phyloP scores from a whole-genome alignment of 23 red algal species.

The Gracilariopsis chorda region DNA sequence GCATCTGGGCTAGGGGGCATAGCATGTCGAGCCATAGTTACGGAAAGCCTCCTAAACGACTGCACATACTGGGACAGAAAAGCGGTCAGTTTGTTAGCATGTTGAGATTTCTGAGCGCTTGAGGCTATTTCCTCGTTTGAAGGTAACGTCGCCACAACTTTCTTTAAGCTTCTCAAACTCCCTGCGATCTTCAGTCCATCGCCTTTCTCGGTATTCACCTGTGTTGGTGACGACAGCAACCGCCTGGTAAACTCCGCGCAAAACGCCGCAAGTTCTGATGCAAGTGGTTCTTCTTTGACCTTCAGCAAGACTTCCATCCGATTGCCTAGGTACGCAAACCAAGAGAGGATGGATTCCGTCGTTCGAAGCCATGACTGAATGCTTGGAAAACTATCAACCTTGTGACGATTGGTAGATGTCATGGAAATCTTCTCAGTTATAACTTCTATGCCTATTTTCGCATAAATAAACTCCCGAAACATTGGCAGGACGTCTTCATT shows the following conservation, averaged over 20 bases:
- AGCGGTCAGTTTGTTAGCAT: not conserved
- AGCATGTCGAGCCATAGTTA: not conserved
- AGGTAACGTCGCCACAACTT: not conserved
- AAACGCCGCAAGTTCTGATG: not conserved
- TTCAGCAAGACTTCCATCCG: not conserved
- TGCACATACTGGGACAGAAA: not conserved
- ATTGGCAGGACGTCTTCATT: not conserved
- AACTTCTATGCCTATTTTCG: not conserved
- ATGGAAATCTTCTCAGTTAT: not conserved
- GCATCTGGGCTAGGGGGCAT: not conserved
- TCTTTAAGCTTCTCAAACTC: not conserved
- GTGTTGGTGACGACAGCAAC: not conserved
- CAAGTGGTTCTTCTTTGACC: not conserved
- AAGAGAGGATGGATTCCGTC: not conserved
- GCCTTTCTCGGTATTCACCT: not conserved
- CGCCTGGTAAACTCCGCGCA: not conserved
- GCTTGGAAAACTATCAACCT: not conserved
- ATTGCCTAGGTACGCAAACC: not conserved
- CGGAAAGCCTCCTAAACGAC: not conserved
- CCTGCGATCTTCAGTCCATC: not conserved
- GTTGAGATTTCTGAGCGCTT: not conserved
- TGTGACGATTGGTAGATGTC: not conserved
- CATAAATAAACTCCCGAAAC: not conserved
- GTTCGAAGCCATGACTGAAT: not conserved
- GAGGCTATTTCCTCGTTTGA: not conserved